phyloP scores from a whole-genome alignment of 139 green algal genomes.

The Ettlia oleoabundans region DNA sequence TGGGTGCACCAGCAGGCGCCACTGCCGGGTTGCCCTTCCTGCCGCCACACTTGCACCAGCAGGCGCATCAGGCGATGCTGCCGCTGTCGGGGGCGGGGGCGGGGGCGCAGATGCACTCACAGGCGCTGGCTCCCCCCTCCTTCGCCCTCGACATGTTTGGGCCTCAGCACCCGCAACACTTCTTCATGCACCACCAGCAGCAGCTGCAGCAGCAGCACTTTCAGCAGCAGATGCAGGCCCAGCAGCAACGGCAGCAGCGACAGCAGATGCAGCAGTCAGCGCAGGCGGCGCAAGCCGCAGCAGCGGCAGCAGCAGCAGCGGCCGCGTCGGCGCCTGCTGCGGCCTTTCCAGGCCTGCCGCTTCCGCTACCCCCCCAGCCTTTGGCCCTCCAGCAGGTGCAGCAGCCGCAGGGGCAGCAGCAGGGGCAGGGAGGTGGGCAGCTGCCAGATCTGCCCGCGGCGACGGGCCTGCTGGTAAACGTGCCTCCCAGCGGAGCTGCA shows the following conservation, averaged over 20 bases:
- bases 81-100: too few species aligned
- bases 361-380: background rate
- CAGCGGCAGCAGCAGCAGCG: too few species aligned
- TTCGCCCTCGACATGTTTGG: slow-evolving; percentile 30
- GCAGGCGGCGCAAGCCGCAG: too few species aligned
- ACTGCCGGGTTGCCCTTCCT: too few species aligned
- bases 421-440: too few species aligned
- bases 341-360: background rate
- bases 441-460: background rate
- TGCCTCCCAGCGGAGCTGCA: background rate
- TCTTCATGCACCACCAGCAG: slow-evolving; percentile 18
- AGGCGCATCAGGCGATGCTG: too few species aligned
- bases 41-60: too few species aligned
- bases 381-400: background rate
- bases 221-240: background rate
- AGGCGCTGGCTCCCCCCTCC: background rate
- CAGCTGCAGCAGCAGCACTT: slow-evolving; percentile 13
- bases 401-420: slow-evolving; percentile 18
- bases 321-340: too few species aligned
- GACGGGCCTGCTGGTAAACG: background rate
- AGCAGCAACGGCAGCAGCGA: background rate
- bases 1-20: too few species aligned
- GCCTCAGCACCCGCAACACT: background rate
- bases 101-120: too few species aligned
- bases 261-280: background rate